Base-by-base conservation (phyloP, 768 basidiomycete species). In the Suillus paluster region DNA sequence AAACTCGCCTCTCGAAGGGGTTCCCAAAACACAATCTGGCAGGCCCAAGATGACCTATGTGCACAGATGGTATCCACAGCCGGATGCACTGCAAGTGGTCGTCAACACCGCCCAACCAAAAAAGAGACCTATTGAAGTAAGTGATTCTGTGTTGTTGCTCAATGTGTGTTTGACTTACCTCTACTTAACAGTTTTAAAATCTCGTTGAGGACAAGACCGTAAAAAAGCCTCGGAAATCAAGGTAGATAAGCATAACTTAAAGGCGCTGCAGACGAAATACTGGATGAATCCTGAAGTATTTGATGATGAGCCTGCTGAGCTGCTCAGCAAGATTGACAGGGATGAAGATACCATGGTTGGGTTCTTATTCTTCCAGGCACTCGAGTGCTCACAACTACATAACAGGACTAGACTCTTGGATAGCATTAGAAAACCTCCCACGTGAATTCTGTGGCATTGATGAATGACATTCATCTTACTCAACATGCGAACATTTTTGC, bases 301-400 rank as follows among this genome's bases (percentile, higher is more conserved):
- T 30, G 60, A 34, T 3, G 52, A 54, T 36, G 60, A 55, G 34
- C 57, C 44, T 8, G 45, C 42, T 11, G 55, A 21, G 4, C 27
- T 58, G 12, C 42, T 39, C 9, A 55, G 53, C 55, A 50, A 61
- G 45, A 41, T 34, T n/a, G 30, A 59, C 36, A 4, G 23, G 46
- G 58, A 61, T 6, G 50, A 61, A 41, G 60, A 55, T 15, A 61
- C 50, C 15, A 61, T 61, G 60, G 60, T 61, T 44, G 11, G 38
- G 30, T 30, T 30, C 30, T 3, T 30, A 14, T 17, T 21, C 23
- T 15, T 23, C n/a, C 11, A 41, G 23, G 48, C 3, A 34, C 53
- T 55, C 10, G n/a, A 15, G 27, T 56, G 5, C 30, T 30, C 30
- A 30, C 30, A 30, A 30, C 6, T 30, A 30, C 30, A 30, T 6